Percentiles rank a stretch among this genome's conserved stretches.
phyloP scores from a whole-genome alignment of 108 stramenopile genomes.

The Pseudonitzschia multiseries region DNA sequence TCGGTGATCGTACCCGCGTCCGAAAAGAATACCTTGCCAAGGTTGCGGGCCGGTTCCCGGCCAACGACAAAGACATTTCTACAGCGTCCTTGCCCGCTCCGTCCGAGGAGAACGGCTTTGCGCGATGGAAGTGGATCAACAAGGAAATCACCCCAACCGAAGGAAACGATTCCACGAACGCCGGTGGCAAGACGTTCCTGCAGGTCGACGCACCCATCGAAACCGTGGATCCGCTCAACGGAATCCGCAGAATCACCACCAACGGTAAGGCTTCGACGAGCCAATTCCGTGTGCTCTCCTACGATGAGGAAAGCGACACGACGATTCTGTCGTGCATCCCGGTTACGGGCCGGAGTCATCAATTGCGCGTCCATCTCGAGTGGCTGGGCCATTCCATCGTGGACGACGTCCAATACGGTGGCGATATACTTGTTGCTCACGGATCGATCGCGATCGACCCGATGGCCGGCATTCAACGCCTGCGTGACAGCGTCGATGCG shows the following conservation, averaged over 20 bases:
- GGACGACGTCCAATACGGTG: conserved; percentile 84
- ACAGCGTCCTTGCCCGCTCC: background rate
- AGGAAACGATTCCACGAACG: background rate
- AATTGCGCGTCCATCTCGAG: conserved; percentile 86
- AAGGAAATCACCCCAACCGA: background rate
- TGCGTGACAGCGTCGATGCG: background rate
- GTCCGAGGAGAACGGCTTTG: conserved; percentile 4
- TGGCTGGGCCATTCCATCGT: conserved; percentile 77
- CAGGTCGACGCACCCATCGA: conserved; percentile 73
- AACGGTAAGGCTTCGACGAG: conserved; percentile 69
- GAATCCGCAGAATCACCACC: conserved; percentile 54
- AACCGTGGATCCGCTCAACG: conserved; percentile 53
- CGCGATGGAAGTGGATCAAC: conserved; percentile 31
- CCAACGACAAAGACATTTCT: background rate
- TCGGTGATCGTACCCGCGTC: conserved; percentile 24
- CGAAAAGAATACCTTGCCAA: conserved; percentile 75
- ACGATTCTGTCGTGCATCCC: conserved; percentile 73
- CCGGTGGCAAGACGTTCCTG: conserved; percentile 12
- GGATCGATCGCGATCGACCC: background rate
- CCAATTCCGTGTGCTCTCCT: conserved; percentile 59
- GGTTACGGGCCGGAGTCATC: conserved; percentile 90
- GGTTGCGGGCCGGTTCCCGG: conserved; percentile 59
- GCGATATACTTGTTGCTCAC: conserved; percentile 3
- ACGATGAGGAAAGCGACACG: conserved; percentile 47
- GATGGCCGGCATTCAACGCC: background rate